phyloP scores from a whole-genome alignment of 2,329 filamentous ascomycete genomes.

The Pseudocercospora cruenta region DNA sequence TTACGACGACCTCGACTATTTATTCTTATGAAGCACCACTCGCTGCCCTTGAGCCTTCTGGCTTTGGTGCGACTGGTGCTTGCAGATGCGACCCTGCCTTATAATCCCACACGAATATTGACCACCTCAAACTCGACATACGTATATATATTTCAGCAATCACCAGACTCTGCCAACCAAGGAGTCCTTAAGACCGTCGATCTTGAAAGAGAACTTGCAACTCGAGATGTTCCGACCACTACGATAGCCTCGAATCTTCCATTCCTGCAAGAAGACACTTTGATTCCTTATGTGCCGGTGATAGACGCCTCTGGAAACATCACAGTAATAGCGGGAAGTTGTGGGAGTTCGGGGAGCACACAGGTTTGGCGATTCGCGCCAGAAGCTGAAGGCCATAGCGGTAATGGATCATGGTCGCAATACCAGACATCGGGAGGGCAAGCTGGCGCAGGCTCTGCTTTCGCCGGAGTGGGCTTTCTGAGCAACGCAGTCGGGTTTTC shows the following conservation, averaged over 20 bases:
- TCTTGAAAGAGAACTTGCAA: constrained; percentile 60
- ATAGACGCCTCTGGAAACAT: constrained; percentile 69
- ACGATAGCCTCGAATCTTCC: constrained; percentile 63
- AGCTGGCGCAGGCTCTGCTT: constrained; percentile 38
- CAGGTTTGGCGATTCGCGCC: constrained; percentile 71
- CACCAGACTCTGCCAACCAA: constrained; percentile 48
- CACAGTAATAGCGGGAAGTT: constrained; percentile 74
- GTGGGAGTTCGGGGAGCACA: constrained; percentile 57
- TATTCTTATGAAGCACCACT: constrained; percentile 26
- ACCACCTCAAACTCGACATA: constrained; percentile 56
- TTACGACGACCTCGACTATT: constrained; percentile 10
- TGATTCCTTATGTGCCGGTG: constrained; percentile 67
- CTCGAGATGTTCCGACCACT: constrained; percentile 50
- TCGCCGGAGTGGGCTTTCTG: constrained; percentile 60
- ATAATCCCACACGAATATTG: constrained; percentile 76
- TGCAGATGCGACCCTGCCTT: constrained; percentile 59
- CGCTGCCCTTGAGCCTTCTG: constrained; percentile 30
- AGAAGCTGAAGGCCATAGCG: constrained; percentile 44
- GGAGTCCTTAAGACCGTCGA: constrained; percentile 67
- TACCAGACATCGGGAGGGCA: constrained; percentile 39
- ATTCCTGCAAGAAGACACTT: constrained; percentile 60
- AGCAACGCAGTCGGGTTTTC: constrained; percentile 70
- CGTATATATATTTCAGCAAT: constrained; percentile 72
- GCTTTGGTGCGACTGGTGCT: constrained; percentile 29
- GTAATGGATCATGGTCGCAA: constrained; percentile 60